A percentile compares a stretch with the other conserved stretches of the same genome.
Conservation (phyloP, 208 protist species). For the Sergeia podlipaevii region DNA sequence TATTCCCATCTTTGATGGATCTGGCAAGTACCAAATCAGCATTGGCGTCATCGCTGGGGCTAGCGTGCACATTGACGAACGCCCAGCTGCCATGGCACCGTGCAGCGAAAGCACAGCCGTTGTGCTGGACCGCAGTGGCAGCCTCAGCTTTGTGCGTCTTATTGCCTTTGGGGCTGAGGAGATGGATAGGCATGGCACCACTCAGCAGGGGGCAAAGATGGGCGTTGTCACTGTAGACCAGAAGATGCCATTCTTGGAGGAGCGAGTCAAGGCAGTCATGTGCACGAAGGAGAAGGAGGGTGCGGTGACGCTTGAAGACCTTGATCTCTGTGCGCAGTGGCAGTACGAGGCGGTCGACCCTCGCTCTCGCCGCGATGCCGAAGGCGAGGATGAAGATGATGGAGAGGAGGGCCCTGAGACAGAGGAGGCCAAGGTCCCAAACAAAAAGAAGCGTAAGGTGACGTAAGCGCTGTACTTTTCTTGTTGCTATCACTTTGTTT, state of each 20-base stretch:
- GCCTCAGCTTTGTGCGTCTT: conserved; percentile 36
- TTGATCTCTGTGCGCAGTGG: conserved; percentile 79
- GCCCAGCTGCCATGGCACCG: conserved; percentile 37
- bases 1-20: conserved; percentile 39
- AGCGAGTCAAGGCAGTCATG: conserved; percentile 33
- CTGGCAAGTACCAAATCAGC: conserved; percentile 28
- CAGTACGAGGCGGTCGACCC: conserved; percentile 60
- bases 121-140: conserved; percentile 46
- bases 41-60: conserved; percentile 14
- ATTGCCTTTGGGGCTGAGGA: conserved; percentile 4
- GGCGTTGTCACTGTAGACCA: conserved; percentile 7
- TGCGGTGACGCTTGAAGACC: conserved; percentile 21
- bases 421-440: background rate
- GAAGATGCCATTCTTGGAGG: conserved; percentile 35
- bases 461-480: too few relatives aligned
- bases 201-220: conserved; percentile 6
- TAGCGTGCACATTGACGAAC: conserved; percentile 22
- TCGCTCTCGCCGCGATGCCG: conserved; percentile 29
- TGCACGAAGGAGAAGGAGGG: background rate
- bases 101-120: conserved; percentile 43
- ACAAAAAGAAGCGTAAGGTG: background rate
- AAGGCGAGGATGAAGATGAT: conserved; percentile 14
- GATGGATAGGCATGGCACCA: background rate
- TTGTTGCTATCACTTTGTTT: too few relatives aligned
- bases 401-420: conserved; percentile 4